phyloP scores from a whole-genome alignment of 2,329 filamentous ascomycete genomes.

The Fusarium multiceps region DNA sequence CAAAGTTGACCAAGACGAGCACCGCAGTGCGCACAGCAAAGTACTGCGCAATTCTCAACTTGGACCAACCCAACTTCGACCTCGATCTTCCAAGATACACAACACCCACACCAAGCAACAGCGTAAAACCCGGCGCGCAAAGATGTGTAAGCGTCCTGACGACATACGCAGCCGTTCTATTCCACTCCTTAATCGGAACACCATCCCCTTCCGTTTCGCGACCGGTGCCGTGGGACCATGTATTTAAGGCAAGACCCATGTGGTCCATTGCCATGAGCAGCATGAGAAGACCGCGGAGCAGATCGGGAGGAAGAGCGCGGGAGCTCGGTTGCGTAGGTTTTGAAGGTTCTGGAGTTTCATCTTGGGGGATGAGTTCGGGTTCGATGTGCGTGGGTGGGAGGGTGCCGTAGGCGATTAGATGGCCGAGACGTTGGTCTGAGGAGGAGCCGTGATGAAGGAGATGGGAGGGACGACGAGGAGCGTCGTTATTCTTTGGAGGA shows the following conservation, averaged over 20 bases:
- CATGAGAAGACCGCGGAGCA: slow-evolving; percentile 59
- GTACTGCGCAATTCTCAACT: slow-evolving; percentile 51
- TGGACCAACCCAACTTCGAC: slow-evolving; percentile 54
- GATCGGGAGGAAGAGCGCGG: slow-evolving; percentile 57
- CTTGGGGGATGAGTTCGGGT: neutral
- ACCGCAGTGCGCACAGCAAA: slow-evolving; percentile 52
- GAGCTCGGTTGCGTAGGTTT: slow-evolving; percentile 35
- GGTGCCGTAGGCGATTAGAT: slow-evolving; percentile 4
- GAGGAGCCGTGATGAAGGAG: neutral
- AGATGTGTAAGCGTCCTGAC: slow-evolving; percentile 58
- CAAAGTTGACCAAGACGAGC: slow-evolving; percentile 49
- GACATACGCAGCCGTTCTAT: slow-evolving; percentile 51
- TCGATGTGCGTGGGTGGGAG: neutral
- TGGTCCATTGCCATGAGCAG: slow-evolving; percentile 59
- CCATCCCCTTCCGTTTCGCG: slow-evolving; percentile 53
- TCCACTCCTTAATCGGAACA: slow-evolving; percentile 52
- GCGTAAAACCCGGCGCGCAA: slow-evolving; percentile 59
- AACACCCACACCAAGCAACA: slow-evolving; percentile 59
- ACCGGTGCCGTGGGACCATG: slow-evolving; percentile 56
- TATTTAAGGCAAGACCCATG: slow-evolving; percentile 52
- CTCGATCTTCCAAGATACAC: slow-evolving; percentile 59
- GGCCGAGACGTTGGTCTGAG: slow-evolving; percentile 9
- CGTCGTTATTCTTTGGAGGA: neutral
- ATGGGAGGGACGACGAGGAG: neutral
- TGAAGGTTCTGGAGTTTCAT: slow-evolving; percentile 21